Evolutionary conservation across 2,329 filamentous ascomycete genomes (phyloP).

Genomic region (Acrocalymma vagum): DNA sequence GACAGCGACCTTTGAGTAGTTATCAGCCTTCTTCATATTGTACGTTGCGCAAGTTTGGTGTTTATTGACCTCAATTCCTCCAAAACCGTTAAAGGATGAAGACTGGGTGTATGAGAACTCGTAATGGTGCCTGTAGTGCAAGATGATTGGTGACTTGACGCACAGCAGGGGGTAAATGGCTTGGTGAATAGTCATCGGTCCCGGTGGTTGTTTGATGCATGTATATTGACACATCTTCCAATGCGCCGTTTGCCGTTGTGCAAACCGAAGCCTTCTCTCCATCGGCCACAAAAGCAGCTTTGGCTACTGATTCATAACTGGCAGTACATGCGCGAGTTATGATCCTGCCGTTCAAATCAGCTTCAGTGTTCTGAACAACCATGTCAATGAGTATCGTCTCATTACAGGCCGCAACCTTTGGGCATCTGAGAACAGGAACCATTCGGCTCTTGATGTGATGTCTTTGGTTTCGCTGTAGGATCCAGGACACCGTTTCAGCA

Average conservation of each 20-base stretch:
- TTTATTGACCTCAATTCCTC: no score
- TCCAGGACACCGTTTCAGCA: slow-evolving; percentile 6
- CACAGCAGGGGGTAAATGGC: slow-evolving; percentile 9
- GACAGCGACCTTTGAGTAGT: no score
- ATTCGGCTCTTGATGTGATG: slow-evolving; percentile 5
- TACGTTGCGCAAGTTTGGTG: no score
- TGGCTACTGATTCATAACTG: slow-evolving; percentile 1
- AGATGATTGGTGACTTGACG: slow-evolving; percentile 13
- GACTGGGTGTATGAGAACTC: slow-evolving; percentile 11
- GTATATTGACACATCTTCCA: slow-evolving; percentile 5
- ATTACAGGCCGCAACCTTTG: slow-evolving; percentile 8
- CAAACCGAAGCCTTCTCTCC: slow-evolving; percentile 14
- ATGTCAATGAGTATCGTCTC: slow-evolving; percentile 16
- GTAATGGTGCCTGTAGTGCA: slow-evolving; percentile 9
- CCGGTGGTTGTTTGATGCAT: slow-evolving; percentile 4
- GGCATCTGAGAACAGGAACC: slow-evolving; percentile 11
- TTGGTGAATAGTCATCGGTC: slow-evolving; percentile 4
- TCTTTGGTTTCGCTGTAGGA: slow-evolving; percentile 7
- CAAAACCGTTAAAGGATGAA: no score
- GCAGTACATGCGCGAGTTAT: slow-evolving; percentile 9
- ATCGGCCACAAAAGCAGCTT: slow-evolving; percentile 7
- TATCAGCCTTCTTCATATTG: no score
- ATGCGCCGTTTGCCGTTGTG: slow-evolving; percentile 11
- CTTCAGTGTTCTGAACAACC: slow-evolving; percentile 7
- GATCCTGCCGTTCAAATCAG: not conserved